These are phyloP conservation scores for Cymbopogon citratus DNA, from an alignment of 176 grass and related monocot species.

Conservation along the genomic window DNA sequence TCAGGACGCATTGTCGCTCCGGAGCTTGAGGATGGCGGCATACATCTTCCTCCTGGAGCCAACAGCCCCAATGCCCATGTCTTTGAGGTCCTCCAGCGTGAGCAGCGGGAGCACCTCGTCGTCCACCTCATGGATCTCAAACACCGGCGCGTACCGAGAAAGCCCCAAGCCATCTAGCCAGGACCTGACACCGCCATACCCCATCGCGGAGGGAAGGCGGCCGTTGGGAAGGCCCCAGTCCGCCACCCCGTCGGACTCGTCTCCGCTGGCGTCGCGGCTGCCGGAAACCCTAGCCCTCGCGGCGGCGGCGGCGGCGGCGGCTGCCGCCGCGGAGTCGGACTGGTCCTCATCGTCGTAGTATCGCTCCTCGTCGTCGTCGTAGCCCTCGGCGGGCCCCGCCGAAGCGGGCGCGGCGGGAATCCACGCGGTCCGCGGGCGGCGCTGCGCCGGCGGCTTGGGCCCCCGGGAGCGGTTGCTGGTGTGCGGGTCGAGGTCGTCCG, in stretches of 20 bases:
- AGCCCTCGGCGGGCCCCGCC: neutral
- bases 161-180: conserved; percentile 74
- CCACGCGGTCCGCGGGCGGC: conserved; percentile 34
- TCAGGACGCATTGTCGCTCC: conserved; percentile 41
- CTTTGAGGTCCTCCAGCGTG: conserved; percentile 85
- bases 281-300: conserved; percentile 71
- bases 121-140: conserved; percentile 93
- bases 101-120: conserved; percentile 72
- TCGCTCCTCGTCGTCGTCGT: conserved; percentile 43
- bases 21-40: conserved; percentile 61
- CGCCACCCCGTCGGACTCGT: conserved; percentile 51
- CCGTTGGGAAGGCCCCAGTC: conserved; percentile 65
- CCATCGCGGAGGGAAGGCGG: conserved; percentile 16
- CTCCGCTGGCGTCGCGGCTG: conserved; percentile 49
- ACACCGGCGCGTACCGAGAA: conserved; percentile 56
- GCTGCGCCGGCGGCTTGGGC: conserved; percentile 36
- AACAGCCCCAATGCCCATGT: conserved; percentile 91
- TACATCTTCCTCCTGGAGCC: conserved; percentile 86
- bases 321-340: conserved; percentile 35
- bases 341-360: conserved; percentile 49
- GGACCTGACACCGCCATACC: conserved; percentile 48
- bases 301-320: neutral
- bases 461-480: neutral
- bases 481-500: conserved; percentile 38
- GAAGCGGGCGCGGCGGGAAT: neutral